These are phyloP conservation scores for Anthracocystis panici-leucophaei DNA, from an alignment of 1,284 basidiomycete genomes.

Conservation along the genomic window DNA sequence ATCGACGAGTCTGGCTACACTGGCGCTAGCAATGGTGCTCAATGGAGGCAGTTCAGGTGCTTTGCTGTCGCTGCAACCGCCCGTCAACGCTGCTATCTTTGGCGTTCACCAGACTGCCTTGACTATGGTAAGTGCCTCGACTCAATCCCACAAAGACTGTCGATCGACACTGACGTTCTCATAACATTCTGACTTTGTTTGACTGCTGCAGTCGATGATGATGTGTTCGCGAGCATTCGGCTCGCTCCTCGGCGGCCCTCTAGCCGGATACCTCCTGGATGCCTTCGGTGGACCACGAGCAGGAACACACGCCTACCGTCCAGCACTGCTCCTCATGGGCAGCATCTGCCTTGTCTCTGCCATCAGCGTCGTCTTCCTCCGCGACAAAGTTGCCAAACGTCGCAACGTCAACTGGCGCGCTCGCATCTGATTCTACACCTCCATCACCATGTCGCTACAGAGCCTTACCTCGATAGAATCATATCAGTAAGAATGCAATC, in stretches of 20 bases:
- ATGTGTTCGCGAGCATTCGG: slow-evolving; percentile 47
- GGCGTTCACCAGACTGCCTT: slow-evolving; percentile 47
- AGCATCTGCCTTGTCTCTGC: slow-evolving; percentile 42
- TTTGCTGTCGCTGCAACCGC: slow-evolving; percentile 49
- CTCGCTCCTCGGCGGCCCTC: slow-evolving; percentile 44
- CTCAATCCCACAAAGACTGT: too few species aligned
- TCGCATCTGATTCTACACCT: slow-evolving; percentile 15
- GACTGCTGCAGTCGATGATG: slow-evolving; percentile 36
- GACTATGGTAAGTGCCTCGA: slow-evolving; percentile 33
- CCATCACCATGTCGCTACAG: not conserved
- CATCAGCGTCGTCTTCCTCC: slow-evolving; percentile 34
- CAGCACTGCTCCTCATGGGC: slow-evolving; percentile 49
- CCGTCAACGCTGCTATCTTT: slow-evolving; percentile 53
- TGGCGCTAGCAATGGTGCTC: slow-evolving; percentile 50
- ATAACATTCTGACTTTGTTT: too few species aligned
- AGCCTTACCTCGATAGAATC: not conserved
- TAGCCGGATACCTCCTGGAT: slow-evolving; percentile 53
- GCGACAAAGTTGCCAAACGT: slow-evolving; percentile 30
- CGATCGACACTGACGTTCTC: too few species aligned
- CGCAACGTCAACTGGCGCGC: slow-evolving; percentile 40
- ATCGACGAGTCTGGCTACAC: slow-evolving; percentile 30
- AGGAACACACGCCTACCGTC: slow-evolving; percentile 40
- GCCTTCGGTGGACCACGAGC: slow-evolving; percentile 43
- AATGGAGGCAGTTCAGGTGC: slow-evolving; percentile 54
- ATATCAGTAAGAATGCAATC: not conserved